Base-by-base conservation (phyloP, 2,329 filamentous ascomycete genomes). In the Rutstroemia sp. region DNA sequence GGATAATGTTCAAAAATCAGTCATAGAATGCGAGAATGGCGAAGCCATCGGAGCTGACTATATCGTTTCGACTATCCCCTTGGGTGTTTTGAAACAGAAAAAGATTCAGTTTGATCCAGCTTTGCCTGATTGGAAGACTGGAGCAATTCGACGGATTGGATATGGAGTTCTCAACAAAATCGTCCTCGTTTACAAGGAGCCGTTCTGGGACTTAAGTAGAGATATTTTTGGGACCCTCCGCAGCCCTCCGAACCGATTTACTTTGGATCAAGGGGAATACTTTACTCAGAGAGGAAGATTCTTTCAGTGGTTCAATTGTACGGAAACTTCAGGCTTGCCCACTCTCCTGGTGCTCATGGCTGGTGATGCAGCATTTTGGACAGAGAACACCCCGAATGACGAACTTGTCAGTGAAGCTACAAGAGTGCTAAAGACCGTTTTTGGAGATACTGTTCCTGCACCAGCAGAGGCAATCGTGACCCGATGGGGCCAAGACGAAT, bases 291-390 rank as follows among this genome's bases (percentile, higher is more conserved):
- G 92, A 53, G 92, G 92, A n/a, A 86, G 92, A 23, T 96, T 96
- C 73, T 99, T 97, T 67, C 83, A 99, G 64, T 97, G 96, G 82
- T 97, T 96, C 82, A 97, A 99, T 66, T 90, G 91, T 54, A 87
- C 91, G 58, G 89, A 90, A 64, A 95, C 89, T 3, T 91, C 88
- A 47, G 95, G 95, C 0, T 76, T 95, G 38, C 94, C 89, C 1
- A 90, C 91, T 51, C 78, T 96, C 23, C 84, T 97, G 59, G 94
- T 90, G 8, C 79, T 99, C 27, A 96, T 99, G 92, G 92, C 92
- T 50, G 94, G 94, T 21, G 89, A 96, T 64, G 89, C 95, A 19
- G 94, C 92, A 16, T 89, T 91, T 64, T 88, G 95, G 61, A 90
- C 90, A 0, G 95, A 99, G 71, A 77, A 77, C 51, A 84, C 84